Evolutionary conservation across 768 basidiomycete species (phyloP), one percentile per base, ranked within the genome.

Genomic region (Ramaria rubella): DNA sequence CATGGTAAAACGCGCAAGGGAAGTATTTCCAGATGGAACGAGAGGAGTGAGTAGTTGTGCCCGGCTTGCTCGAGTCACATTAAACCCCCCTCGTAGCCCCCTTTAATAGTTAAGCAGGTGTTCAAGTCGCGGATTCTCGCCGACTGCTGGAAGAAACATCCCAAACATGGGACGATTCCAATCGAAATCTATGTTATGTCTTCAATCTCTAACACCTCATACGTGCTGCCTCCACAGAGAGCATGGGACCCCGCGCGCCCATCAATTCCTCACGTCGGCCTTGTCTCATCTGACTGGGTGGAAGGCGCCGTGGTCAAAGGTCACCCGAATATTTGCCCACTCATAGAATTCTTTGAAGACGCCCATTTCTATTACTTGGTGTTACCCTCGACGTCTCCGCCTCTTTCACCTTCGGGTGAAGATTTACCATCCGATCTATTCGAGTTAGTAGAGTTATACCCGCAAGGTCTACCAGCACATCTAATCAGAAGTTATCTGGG

Each of bases 61-160:
- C 23, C 44, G 55, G 49, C 49, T 40, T 59, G 62, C 49, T 52
- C 40, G 38, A 40, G 43, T 62, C 49, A 61, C 58, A 49, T 51
- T 34, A 34, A 12, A 57, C 36, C 36, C 51, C 58, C 62, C 66
- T 63, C 62, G 56, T 64, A 94, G 92, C 87, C 93, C 3, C 84
- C 88, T 34, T 73, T 96, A 58, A 87, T 99, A 64, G 93, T 99
- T 72, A 99, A 99, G 67, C 94, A 96, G 71, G 86, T 98, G 65
- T 94, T 98, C 76, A 98, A 98, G 71, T 94, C 91, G 46, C 89
- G 96, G 51, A 99, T 99, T 58, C 80, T 99, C 52, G 95, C 95
- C 29, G 95, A 99, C 73, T 98, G 95, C 70, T 99, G 96, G 96
- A 98, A 98, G 75, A 90, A 90, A 66, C 95, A 99, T 68, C 88